Base-by-base conservation (phyloP, 2,329 filamentous ascomycete species). In the Sporothrix brunneoviolacea region DNA sequence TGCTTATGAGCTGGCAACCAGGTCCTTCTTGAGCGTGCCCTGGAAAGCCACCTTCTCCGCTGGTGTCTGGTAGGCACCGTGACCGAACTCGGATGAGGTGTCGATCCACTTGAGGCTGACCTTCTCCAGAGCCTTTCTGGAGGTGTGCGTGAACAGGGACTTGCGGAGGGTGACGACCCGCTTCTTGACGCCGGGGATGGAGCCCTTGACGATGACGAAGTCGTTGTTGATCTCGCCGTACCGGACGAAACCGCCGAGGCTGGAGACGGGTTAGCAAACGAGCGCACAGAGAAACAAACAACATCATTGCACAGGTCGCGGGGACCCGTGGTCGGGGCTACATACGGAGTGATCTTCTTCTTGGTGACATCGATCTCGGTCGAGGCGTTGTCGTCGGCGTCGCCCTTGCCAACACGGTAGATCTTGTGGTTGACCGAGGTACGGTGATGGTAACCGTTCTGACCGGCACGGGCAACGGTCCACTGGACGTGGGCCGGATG, bases 101-200 rank as follows among this genome's bases (percentile, higher is more conserved):
- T 98, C 93, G 86, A 98, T 98, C 93, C 93, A 98, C 80, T 98
- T 98, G 80, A 98, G 88, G 70, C 91, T 88, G 73, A 97, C 88
- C 88, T 98, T 97, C 86, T 98, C 93, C 69, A 95, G 82, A 51
- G 93, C 88, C 73, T 86, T 90, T 71, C 93, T 83, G 69, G 87
- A 95, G 65, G 91, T 97, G 83, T 98, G 93, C 58, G 79, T 81
- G 83, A 93, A 97, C 83, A 98, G 93, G 63, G 91, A 94, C 83
- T 97, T 98, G 75, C 93, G 88, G 66, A 98, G 87, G 63, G 93
- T 98, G 80, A 97, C 88, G 71, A 98, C 84, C 71, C 93, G 85
- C 91, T 98, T 98, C 91, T 97, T 97, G 70, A 90, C 84, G 85
- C 93, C 93, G 58, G 93, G 93, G 64, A 95, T 82, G 62, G 89